Evolutionary conservation across 495 filamentous ascomycete genomes (phyloP).

Genomic region (Tirmania nivea): DNA sequence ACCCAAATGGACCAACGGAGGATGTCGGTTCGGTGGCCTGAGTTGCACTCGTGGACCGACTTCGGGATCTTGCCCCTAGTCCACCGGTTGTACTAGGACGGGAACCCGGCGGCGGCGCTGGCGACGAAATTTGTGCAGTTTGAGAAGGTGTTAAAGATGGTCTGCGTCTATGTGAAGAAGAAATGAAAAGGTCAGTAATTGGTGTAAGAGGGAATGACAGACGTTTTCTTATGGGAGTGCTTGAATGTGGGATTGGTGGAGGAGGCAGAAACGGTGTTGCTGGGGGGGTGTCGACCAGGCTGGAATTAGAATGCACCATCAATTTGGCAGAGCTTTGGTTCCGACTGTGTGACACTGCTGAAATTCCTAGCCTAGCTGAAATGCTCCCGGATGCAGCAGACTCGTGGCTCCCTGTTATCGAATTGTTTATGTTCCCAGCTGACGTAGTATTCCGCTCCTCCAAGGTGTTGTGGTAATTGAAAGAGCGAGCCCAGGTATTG

Average conservation of each 20-base stretch:
- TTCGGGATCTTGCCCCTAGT: no score
- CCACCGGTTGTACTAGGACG: no score
- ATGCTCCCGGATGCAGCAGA: no score
- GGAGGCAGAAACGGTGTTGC: neutral
- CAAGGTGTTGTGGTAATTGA: neutral
- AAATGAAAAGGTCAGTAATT: neutral
- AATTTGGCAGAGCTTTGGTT: no score
- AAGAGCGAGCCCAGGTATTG: neutral
- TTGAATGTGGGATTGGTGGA: neutral
- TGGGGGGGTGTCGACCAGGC: neutral
- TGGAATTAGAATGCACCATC: no score
- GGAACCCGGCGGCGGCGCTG: no score
- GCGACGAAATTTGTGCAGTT: no score
- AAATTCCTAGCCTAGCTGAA: no score
- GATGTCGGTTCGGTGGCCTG: no score
- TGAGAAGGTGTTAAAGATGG: neutral
- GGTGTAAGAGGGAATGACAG: neutral
- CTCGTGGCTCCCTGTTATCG: no score
- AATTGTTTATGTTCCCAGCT: neutral
- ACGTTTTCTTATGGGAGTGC: neutral
- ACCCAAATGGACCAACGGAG: no score
- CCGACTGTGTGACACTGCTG: neutral
- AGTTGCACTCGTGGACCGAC: no score
- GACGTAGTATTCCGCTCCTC: neutral
- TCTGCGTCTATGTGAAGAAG: neutral